Evolutionary conservation across 1,139 yeast species (phyloP).

Genomic region (Magnusiomyces tetraspermus): DNA sequence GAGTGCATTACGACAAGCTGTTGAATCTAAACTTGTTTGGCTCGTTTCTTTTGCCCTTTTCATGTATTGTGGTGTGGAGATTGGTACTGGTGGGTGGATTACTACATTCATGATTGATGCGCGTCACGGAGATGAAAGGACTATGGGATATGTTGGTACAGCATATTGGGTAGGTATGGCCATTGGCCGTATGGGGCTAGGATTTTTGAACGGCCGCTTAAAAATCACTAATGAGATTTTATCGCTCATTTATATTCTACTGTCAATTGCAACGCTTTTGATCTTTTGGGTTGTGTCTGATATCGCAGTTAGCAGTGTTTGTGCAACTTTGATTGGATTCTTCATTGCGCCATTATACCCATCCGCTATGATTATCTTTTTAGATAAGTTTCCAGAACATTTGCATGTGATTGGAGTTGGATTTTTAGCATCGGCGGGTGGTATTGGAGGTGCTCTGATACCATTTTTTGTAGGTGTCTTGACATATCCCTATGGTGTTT

Average conservation of each 20-base stretch:
- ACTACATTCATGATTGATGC: slow-evolving; percentile 53
- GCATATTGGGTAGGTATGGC: slow-evolving; percentile 70
- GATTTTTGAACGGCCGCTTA: slow-evolving; percentile 26
- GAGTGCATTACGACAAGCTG: background rate
- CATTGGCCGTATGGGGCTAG: slow-evolving; percentile 45
- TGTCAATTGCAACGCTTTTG: slow-evolving; percentile 21
- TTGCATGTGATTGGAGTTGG: slow-evolving; percentile 66
- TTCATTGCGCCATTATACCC: slow-evolving; percentile 79
- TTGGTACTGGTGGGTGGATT: slow-evolving; percentile 62
- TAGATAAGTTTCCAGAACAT: slow-evolving; percentile 52
- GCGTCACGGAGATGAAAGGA: slow-evolving; percentile 39
- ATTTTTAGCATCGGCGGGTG: slow-evolving; percentile 67
- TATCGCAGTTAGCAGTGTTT: slow-evolving; percentile 25
- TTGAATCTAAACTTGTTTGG: slow-evolving; percentile 38
- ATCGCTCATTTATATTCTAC: slow-evolving; percentile 22
- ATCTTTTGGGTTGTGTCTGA: slow-evolving; percentile 27
- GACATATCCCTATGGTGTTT: slow-evolving; percentile 24
- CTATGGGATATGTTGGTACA: slow-evolving; percentile 56
- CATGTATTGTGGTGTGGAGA: slow-evolving; percentile 62
- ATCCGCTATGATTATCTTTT: slow-evolving; percentile 56
- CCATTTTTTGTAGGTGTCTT: slow-evolving; percentile 29
- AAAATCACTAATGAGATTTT: slow-evolving; percentile 20
- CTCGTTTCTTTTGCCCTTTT: slow-evolving; percentile 45
- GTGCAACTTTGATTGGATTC: slow-evolving; percentile 50
- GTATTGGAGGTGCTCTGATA: slow-evolving; percentile 59